These are phyloP conservation scores for Synchytrium microbalum DNA, from an alignment of 371 early-diverging fungal species.

Conservation along the genomic window DNA sequence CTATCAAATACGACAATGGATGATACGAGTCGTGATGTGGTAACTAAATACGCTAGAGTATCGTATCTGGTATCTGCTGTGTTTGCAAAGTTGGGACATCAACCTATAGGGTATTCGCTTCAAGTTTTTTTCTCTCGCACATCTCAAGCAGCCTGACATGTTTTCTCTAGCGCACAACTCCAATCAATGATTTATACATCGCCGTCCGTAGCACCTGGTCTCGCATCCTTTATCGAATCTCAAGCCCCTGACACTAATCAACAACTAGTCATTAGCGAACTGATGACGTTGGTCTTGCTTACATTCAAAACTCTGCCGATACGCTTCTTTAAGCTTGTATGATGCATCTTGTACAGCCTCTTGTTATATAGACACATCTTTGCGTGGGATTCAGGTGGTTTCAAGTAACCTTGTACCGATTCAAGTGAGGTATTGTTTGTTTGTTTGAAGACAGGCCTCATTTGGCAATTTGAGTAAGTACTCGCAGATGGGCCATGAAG, in stretches of 20 bases:
- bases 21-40: not conserved
- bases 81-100: not conserved
- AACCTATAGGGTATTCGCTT: not conserved
- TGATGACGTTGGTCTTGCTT: not conserved
- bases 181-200: not conserved
- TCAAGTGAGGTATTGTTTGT: too few relatives aligned
- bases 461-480: too few relatives aligned
- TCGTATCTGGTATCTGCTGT: not conserved
- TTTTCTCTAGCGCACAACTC: not conserved
- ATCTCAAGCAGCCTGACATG: too few relatives aligned
- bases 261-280: not conserved
- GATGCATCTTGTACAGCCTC: too few relatives aligned
- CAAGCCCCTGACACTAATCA: not conserved
- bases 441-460: too few relatives aligned
- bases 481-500: too few relatives aligned
- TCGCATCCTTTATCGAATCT: too few relatives aligned
- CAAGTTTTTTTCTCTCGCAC: too few relatives aligned
- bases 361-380: too few relatives aligned
- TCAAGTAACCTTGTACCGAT: too few relatives aligned
- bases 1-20: not conserved
- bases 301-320: not conserved
- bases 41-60: not conserved
- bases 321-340: not conserved
- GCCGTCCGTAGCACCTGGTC: too few relatives aligned
- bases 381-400: too few relatives aligned